Percentiles rank a stretch among this genome's conserved stretches.
These are phyloP conservation scores for Carpinus viminea DNA, from an alignment of 306 rosid species.

Conservation along the genomic window DNA sequence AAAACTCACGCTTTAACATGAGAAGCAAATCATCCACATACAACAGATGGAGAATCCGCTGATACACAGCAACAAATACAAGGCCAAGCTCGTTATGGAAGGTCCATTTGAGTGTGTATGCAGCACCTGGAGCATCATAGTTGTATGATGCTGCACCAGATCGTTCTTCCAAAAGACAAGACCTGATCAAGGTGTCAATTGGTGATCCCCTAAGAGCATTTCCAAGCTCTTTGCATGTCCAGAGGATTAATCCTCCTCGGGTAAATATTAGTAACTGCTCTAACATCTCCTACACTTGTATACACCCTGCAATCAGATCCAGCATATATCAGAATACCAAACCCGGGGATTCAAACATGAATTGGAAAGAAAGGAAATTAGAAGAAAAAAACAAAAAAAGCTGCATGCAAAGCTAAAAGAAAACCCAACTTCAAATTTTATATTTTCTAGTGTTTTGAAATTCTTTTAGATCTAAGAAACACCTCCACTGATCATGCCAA, in stretches of 20 bases:
- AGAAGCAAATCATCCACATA: conserved; percentile 85
- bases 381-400: neutral
- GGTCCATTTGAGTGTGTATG: conserved; percentile 93
- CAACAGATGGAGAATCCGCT: conserved; percentile 74
- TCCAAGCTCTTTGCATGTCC: conserved; percentile 85
- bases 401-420: neutral
- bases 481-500: neutral
- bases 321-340: neutral
- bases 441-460: neutral
- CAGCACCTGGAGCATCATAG: conserved; percentile 79
- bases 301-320: conserved; percentile 40
- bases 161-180: conserved; percentile 92
- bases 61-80: conserved; percentile 89
- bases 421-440: neutral
- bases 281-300: conserved; percentile 52
- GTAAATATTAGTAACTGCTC: conserved; percentile 91
- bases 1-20: conserved; percentile 71
- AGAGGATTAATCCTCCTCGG: conserved; percentile 88
- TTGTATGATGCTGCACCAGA: conserved; percentile 80
- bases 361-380: neutral
- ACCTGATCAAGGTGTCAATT: conserved; percentile 84
- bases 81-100: conserved; percentile 91
- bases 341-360: neutral
- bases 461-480: neutral
- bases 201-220: conserved; percentile 91